Percentiles rank a stretch among this genome's conserved stretches.
Evolutionary conservation across 176 grass and related monocot genomes (phyloP).

Genomic region (Avena atlantica): DNA sequence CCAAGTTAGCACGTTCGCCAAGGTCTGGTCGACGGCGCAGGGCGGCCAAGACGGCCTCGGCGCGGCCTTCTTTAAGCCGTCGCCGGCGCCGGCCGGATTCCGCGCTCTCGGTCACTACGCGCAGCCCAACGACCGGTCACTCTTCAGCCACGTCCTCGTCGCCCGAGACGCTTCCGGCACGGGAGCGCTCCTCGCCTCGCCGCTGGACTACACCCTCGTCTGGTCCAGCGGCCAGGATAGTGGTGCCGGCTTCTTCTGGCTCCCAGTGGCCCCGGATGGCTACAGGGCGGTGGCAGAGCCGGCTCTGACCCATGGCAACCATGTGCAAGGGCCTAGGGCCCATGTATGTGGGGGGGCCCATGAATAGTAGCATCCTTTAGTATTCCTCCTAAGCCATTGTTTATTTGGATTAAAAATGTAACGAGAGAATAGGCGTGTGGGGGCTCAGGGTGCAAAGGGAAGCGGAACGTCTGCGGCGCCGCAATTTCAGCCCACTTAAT

Average conservation of each 20-base stretch:
- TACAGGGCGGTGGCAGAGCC: conserved; percentile 48
- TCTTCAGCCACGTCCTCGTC: conserved; percentile 71
- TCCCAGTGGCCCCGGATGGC: conserved; percentile 51
- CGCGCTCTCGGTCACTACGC: conserved; percentile 68
- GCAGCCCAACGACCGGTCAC: conserved; percentile 69
- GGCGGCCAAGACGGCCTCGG: conserved; percentile 67
- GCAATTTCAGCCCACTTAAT: no score
- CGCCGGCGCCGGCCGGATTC: conserved; percentile 58
- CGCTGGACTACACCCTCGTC: conserved; percentile 61
- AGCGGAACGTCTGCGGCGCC: no score
- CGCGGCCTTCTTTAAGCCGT: conserved; percentile 68
- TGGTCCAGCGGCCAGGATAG: conserved; percentile 79
- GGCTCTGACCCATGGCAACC: no score
- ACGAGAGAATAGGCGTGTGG: no score
- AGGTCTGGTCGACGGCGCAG: conserved; percentile 66
- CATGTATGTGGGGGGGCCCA: no score
- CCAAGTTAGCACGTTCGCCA: conserved; percentile 62
- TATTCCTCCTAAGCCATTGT: no score
- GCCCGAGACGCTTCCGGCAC: conserved; percentile 33
- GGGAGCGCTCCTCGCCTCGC: conserved; percentile 42
- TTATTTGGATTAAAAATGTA: no score
- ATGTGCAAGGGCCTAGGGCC: no score
- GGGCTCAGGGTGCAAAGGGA: no score
- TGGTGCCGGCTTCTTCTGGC: conserved; percentile 72
- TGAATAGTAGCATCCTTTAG: no score